A percentile compares a stretch with the other conserved stretches of the same genome.
phyloP scores from a whole-genome alignment of 2,329 filamentous ascomycete genomes.

The Zymoseptoria tritici region DNA sequence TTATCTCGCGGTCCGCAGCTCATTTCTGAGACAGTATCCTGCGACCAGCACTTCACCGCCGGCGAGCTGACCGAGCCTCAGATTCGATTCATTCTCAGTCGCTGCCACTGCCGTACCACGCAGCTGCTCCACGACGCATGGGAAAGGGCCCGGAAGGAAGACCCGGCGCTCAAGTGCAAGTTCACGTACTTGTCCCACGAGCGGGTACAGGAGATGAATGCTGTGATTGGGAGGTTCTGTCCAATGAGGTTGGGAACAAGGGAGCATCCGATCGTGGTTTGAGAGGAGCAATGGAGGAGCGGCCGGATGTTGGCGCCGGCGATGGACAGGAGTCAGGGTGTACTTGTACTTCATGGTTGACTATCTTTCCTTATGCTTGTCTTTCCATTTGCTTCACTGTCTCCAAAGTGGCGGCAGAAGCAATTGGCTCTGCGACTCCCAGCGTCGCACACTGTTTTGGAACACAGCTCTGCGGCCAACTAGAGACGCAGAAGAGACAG shows the following conservation, averaged over 20 bases:
- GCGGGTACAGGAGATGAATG: not conserved
- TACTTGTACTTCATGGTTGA: not conserved
- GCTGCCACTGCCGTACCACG: not conserved
- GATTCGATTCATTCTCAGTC: slow-evolving; percentile 4
- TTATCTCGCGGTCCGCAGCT: not conserved
- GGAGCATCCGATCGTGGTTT: not conserved
- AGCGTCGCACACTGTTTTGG: too few relatives aligned
- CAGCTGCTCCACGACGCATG: not conserved
- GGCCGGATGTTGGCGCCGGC: not conserved
- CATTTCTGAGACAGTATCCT: not conserved
- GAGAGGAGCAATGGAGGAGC: not conserved
- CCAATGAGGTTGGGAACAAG: not conserved
- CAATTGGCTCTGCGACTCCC: too few relatives aligned
- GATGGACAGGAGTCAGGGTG: not conserved
- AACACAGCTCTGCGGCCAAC: too few relatives aligned
- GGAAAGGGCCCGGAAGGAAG: not conserved
- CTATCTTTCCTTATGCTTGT: not conserved
- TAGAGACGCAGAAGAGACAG: too few relatives aligned
- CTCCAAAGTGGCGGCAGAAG: too few relatives aligned
- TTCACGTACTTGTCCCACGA: not conserved
- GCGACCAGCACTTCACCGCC: not conserved
- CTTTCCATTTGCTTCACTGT: too few relatives aligned
- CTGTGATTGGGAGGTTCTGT: not conserved
- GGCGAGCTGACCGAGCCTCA: slow-evolving; percentile 1
- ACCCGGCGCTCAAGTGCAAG: not conserved